Evolutionary conservation across 306 rosid genomes (phyloP).

Genomic region (Sicyos edulis): DNA sequence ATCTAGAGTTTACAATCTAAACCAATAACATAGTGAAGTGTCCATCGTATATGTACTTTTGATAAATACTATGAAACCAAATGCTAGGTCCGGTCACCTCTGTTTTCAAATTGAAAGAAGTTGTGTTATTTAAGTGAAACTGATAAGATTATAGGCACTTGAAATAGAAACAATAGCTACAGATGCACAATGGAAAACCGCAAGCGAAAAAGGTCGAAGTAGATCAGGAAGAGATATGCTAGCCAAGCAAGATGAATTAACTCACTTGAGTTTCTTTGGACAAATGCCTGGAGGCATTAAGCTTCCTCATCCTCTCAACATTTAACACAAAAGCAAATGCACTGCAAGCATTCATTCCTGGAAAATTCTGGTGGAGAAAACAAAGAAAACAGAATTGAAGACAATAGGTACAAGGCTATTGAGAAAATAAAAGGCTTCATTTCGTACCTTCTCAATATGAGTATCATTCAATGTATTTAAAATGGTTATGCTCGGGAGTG

Average conservation of each 20-base stretch:
- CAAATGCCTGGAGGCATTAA: conserved; percentile 41
- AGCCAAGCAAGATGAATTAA: conserved; percentile 13
- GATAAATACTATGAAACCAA: background rate
- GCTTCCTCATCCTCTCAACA: conserved; percentile 40
- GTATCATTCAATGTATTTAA: conserved; percentile 47
- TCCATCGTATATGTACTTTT: background rate
- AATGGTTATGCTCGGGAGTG: conserved; percentile 35
- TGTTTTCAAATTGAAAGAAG: conserved; percentile 4
- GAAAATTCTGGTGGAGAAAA: conserved; percentile 45
- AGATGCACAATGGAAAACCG: background rate
- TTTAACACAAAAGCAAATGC: conserved; percentile 69
- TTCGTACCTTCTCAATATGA: conserved; percentile 55
- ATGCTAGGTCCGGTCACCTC: background rate
- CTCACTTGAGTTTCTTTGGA: conserved; percentile 73
- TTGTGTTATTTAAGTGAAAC: background rate
- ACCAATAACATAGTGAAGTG: background rate
- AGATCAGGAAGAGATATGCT: background rate
- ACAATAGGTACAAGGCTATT: conserved; percentile 9
- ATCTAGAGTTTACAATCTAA: background rate
- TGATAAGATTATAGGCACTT: background rate
- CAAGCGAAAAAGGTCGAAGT: background rate
- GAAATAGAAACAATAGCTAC: background rate
- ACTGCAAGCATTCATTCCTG: conserved; percentile 48
- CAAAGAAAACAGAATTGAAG: conserved; percentile 19
- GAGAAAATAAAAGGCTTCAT: conserved; percentile 20